These are phyloP conservation scores for Heritiera littoralis DNA, from an alignment of 345 rosid species.

Conservation along the genomic window DNA sequence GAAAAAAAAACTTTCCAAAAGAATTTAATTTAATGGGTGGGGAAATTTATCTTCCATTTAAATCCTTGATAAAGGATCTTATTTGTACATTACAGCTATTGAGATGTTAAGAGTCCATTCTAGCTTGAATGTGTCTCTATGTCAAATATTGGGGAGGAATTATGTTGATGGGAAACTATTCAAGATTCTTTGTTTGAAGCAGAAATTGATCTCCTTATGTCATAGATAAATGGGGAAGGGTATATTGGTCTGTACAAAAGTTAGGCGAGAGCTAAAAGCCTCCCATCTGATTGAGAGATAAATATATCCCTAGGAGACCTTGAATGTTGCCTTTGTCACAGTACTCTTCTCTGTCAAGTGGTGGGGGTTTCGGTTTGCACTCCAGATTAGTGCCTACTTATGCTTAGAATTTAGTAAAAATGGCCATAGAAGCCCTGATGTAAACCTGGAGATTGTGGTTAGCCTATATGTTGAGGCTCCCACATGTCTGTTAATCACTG, in stretches of 20 bases:
- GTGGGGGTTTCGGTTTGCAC: background rate
- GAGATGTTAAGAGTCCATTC: background rate
- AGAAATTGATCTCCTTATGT: background rate
- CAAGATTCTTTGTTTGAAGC: background rate
- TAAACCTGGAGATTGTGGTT: background rate
- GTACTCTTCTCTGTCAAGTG: background rate
- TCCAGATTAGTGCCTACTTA: background rate
- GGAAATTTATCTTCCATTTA: background rate
- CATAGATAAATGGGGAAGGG: background rate
- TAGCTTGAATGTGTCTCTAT: background rate
- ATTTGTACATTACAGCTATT: background rate
- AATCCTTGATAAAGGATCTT: background rate
- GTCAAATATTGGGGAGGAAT: background rate
- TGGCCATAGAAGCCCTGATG: background rate
- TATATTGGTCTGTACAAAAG: background rate
- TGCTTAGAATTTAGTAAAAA: background rate
- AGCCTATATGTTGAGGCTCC: background rate
- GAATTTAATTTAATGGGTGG: background rate
- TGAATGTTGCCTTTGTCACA: background rate
- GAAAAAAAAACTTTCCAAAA: background rate
- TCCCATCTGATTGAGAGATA: conserved; percentile 4
- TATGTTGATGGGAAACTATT: background rate
- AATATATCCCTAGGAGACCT: background rate
- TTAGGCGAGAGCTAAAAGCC: background rate
- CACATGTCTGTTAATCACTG: background rate